These are phyloP conservation scores for Brachypodium distachyon DNA, from an alignment of 202 grass and related monocot species.

Conservation along the genomic window DNA sequence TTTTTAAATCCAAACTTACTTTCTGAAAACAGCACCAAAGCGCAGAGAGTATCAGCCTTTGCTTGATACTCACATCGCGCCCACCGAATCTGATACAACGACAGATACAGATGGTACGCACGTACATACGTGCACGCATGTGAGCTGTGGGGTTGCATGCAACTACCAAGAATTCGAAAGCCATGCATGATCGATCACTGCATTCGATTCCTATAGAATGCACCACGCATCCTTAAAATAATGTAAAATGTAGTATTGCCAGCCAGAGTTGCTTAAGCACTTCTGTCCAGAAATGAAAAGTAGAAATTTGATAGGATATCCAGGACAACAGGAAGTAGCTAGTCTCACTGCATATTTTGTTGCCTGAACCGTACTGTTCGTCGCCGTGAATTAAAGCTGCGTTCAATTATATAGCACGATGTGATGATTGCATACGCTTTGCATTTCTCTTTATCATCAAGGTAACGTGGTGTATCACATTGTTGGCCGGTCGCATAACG, in stretches of 20 bases:
- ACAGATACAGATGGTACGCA: background rate
- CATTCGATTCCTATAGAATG: background rate
- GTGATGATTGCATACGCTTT: background rate
- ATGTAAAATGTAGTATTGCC: background rate
- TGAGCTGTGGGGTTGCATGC: background rate
- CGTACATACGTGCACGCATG: slow-evolving; percentile 14
- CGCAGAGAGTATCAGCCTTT: background rate
- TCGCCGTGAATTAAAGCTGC: slow-evolving; percentile 8
- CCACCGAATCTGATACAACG: slow-evolving; percentile 30
- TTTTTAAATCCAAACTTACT: background rate
- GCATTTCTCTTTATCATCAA: background rate
- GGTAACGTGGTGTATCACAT: background rate
- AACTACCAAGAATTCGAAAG: slow-evolving; percentile 22
- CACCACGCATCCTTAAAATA: background rate
- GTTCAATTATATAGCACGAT: background rate
- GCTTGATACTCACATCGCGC: slow-evolving; percentile 5
- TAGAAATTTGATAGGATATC: background rate
- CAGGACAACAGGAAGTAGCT: background rate
- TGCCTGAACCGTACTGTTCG: background rate
- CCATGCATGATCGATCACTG: background rate
- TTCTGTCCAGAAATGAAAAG: background rate
- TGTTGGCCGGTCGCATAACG: background rate
- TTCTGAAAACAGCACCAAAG: background rate
- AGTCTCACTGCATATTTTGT: background rate
- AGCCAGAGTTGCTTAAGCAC: background rate